Conservation (phyloP, 1,284 basidiomycete genomes). For the Papiliotrema nemorosa region DNA sequence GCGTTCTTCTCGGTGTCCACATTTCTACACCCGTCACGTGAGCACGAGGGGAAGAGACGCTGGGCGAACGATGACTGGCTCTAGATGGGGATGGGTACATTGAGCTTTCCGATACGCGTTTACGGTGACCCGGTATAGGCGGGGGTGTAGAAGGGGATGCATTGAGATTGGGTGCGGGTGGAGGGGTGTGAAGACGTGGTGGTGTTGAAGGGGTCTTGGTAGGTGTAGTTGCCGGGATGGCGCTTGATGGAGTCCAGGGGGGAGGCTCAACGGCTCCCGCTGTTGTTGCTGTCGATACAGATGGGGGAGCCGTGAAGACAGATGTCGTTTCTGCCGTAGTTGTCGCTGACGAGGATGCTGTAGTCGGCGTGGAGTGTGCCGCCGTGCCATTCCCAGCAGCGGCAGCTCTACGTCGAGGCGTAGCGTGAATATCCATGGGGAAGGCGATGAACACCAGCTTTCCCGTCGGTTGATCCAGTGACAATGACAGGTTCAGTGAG, state of each 20-base stretch:
- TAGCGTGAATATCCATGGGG: conserved; percentile 29
- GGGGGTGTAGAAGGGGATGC: conserved; percentile 1
- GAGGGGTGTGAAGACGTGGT: background rate
- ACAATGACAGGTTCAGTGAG: conserved; percentile 38
- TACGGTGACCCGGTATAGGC: background rate
- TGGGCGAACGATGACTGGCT: conserved; percentile 4
- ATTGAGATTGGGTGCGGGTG: conserved; percentile 3
- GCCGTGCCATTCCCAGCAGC: too few species aligned
- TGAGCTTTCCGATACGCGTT: conserved; percentile 3
- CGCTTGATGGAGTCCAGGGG: too few species aligned
- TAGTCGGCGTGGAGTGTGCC: too few species aligned
- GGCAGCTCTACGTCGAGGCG: conserved; percentile 9
- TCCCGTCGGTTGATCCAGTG: conserved; percentile 34
- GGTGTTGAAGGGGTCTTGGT: background rate
- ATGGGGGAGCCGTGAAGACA: too few species aligned
- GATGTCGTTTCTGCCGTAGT: too few species aligned
- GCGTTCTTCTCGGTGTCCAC: conserved; percentile 17
- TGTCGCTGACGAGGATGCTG: too few species aligned
- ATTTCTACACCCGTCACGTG: too few species aligned
- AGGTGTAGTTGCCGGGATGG: too few species aligned
- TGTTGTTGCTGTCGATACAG: too few species aligned
- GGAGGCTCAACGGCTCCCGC: too few species aligned
- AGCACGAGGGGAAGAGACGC: background rate
- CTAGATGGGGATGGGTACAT: conserved; percentile 6
- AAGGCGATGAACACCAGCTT: conserved; percentile 40